phyloP scores from a whole-genome alignment of 139 green algal species.

The Penium margaritaceum region DNA sequence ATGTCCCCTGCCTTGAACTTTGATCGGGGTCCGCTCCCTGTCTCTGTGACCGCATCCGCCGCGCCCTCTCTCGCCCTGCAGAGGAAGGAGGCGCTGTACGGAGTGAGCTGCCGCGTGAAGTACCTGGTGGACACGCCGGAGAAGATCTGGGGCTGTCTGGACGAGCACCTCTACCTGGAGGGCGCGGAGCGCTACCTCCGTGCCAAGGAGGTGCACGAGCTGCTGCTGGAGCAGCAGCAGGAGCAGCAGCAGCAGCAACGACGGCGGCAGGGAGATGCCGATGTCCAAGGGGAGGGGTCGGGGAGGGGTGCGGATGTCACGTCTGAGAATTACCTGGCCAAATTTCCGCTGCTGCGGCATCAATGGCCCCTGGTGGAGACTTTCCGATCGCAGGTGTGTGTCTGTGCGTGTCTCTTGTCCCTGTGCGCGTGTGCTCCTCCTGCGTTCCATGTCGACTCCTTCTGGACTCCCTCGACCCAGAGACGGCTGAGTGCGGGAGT shows the following conservation, averaged over 20 bases:
- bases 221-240: background rate
- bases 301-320: too few species aligned
- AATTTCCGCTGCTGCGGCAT: conserved; percentile 81
- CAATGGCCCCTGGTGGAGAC: conserved; percentile 81
- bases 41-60: too few species aligned
- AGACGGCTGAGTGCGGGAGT: too few species aligned
- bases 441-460: too few species aligned
- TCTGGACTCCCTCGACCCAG: too few species aligned
- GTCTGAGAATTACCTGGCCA: too few species aligned
- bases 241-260: conserved; percentile 13
- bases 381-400: conserved; percentile 67
- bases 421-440: too few species aligned
- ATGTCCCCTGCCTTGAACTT: too few species aligned
- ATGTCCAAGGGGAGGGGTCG: background rate
- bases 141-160: conserved; percentile 88
- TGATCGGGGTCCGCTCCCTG: too few species aligned
- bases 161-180: conserved; percentile 66
- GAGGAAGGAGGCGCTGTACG: conserved; percentile 37
- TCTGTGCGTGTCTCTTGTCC: too few species aligned
- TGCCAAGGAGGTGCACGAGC: conserved; percentile 58
- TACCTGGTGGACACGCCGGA: conserved; percentile 93
- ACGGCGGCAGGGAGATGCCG: too few species aligned
- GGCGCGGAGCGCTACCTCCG: conserved; percentile 70
- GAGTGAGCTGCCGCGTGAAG: conserved; percentile 75
- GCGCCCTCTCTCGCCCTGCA: too few species aligned